A percentile compares a stretch with the other conserved stretches of the same genome.
phyloP scores from a whole-genome alignment of 306 rosid species.

The Morella rubra region DNA sequence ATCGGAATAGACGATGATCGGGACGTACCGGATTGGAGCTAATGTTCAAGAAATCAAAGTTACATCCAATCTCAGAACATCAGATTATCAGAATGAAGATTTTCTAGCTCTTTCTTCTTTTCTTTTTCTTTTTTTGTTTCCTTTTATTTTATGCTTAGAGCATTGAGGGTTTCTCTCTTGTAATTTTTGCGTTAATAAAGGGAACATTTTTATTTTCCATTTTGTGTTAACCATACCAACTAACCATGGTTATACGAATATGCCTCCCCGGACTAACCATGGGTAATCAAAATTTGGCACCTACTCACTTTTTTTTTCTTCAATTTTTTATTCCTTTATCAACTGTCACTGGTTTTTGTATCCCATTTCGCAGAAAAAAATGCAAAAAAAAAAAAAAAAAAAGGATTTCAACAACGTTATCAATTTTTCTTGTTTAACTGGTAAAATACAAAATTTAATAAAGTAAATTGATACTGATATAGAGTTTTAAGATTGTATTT shows the following conservation, averaged over 20 bases:
- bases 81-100: slow-evolving; percentile 46
- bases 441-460: no score
- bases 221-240: slow-evolving; percentile 10
- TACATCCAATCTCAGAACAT: slow-evolving; percentile 51
- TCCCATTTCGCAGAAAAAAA: no score
- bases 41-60: slow-evolving; percentile 49
- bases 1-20: slow-evolving; percentile 36
- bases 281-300: slow-evolving; percentile 17
- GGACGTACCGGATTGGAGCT: slow-evolving; percentile 50
- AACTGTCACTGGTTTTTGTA: no score
- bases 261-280: slow-evolving; percentile 20
- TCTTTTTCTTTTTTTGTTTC: background rate
- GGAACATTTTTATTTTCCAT: background rate
- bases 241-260: slow-evolving; percentile 35
- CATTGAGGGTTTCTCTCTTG: slow-evolving; percentile 28
- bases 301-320: background rate
- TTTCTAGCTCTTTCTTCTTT: slow-evolving; percentile 5
- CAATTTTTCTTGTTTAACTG: no score
- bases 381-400: no score
- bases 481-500: no score
- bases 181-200: background rate
- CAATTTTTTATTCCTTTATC: no score
- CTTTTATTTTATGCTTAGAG: slow-evolving; percentile 14
- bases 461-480: no score
- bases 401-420: no score